Conservation (phyloP, 768 basidiomycete species). For the Leucocoprinus leucothites region DNA sequence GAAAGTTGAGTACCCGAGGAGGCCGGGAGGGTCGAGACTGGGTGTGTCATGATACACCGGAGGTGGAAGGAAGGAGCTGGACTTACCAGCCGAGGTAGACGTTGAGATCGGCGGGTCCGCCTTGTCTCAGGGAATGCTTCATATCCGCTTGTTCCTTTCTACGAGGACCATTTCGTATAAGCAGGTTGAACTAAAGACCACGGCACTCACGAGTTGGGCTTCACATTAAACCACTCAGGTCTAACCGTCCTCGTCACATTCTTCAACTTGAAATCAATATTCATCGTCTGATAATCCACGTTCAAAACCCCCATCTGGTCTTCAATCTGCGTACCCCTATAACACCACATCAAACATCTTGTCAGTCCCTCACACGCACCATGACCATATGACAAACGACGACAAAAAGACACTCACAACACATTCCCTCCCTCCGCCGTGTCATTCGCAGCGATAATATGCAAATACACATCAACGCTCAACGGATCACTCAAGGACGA, state of each 20-base stretch:
- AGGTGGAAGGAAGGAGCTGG: neutral
- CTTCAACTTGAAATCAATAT: slow-evolving; percentile 32
- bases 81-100: slow-evolving; percentile 37
- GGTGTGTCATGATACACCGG: slow-evolving; percentile 20
- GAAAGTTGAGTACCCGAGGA: slow-evolving; percentile 44
- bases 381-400: neutral
- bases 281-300: slow-evolving; percentile 28
- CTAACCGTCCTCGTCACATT: slow-evolving; percentile 31
- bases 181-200: slow-evolving; percentile 1
- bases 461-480: slow-evolving; percentile 15
- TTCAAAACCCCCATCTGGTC: slow-evolving; percentile 40
- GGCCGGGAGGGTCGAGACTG: slow-evolving; percentile 24
- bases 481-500: neutral
- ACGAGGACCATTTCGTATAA: neutral
- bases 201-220: slow-evolving; percentile 31
- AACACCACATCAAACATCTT: neutral
- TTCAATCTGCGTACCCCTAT: slow-evolving; percentile 27
- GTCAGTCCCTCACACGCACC: too few relatives aligned
- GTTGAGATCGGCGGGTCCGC: slow-evolving; percentile 34
- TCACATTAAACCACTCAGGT: slow-evolving; percentile 37
- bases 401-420: neutral
- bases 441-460: slow-evolving; percentile 15
- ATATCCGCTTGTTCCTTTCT: slow-evolving; percentile 27
- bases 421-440: slow-evolving; percentile 14
- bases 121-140: slow-evolving; percentile 34